Evolutionary conservation across 2,329 filamentous ascomycete species (phyloP), one percentile per base, ranked within the genome.

Genomic region (Neophaeococcomyces aloes): DNA sequence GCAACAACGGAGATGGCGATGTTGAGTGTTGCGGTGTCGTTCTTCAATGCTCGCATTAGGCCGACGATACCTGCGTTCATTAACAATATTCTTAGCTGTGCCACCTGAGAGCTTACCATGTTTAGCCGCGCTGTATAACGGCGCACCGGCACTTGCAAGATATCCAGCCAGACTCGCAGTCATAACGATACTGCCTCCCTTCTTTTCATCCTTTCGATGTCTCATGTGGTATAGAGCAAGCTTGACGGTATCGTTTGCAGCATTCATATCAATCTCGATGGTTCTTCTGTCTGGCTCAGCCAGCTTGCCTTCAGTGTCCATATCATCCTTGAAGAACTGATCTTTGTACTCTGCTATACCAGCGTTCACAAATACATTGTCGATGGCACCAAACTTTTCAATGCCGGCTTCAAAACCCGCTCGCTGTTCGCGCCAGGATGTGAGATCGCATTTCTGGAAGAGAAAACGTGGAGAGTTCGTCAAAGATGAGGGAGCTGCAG

Each of bases 131-230:
- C 62, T 66, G 48, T 72, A 72, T 13, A 69, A 49, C 13, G 68
- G 68, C 18, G 67, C 65, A 1, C 68, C 68, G 8, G 67, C 67
- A 43, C 61, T 65, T 0, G 66, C 69, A 5, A 72, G 54, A 56
- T 72, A 71, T 0, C 69, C 69, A 2, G 69, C 69, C 43, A 72
- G 49, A 54, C 65, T 69, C 1, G 68, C 68, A 1, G 69, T 71
- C 55, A 70, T 57, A 2, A 67, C 65, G 40, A 72, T 69, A 33
- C 59, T 61, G 1, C 69, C 69, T 1, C 65, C 66, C 17, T 59
- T 50, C 7, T 54, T 54, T n/a, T 59, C 59, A 29, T 45, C 44
- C 34, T 53, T 52, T 14, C 64, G 64, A 52, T 65, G 65, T 29
- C 63, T 58, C 44, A 72, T 53, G 43, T 70, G 68, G 47, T 70